Conservation (phyloP, 2,329 filamentous ascomycete species). For the Metarhizium rileyi region DNA sequence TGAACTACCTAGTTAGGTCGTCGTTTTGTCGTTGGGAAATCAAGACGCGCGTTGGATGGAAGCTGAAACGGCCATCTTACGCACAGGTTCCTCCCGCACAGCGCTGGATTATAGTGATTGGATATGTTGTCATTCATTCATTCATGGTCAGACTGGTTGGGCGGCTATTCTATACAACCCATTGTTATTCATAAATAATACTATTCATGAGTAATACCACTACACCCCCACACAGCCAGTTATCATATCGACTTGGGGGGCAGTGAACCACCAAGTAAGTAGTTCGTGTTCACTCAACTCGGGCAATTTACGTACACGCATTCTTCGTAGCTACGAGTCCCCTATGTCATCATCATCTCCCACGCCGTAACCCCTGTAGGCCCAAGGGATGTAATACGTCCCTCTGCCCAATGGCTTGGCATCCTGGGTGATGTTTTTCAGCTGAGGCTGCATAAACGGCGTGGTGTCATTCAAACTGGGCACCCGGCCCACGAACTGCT, state of each 20-base stretch:
- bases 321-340: neutral
- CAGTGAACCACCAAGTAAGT: too few relatives aligned
- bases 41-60: neutral
- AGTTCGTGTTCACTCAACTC: too few relatives aligned
- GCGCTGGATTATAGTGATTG: too few relatives aligned
- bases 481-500: constrained; percentile 65
- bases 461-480: constrained; percentile 36
- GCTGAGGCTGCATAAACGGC: constrained; percentile 23
- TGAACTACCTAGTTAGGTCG: neutral
- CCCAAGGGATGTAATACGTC: constrained; percentile 19
- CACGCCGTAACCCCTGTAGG: constrained; percentile 16
- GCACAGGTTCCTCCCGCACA: too few relatives aligned
- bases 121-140: too few relatives aligned
- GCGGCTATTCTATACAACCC: too few relatives aligned
- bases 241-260: too few relatives aligned
- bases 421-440: constrained; percentile 12
- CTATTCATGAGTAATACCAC: too few relatives aligned
- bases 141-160: too few relatives aligned
- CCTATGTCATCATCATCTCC: neutral
- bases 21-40: neutral
- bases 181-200: too few relatives aligned
- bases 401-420: constrained; percentile 14
- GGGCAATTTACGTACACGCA: neutral
- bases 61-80: too few relatives aligned
- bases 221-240: too few relatives aligned